phyloP scores from a whole-genome alignment of 768 basidiomycete species.

The Psilocybe tampanensis region DNA sequence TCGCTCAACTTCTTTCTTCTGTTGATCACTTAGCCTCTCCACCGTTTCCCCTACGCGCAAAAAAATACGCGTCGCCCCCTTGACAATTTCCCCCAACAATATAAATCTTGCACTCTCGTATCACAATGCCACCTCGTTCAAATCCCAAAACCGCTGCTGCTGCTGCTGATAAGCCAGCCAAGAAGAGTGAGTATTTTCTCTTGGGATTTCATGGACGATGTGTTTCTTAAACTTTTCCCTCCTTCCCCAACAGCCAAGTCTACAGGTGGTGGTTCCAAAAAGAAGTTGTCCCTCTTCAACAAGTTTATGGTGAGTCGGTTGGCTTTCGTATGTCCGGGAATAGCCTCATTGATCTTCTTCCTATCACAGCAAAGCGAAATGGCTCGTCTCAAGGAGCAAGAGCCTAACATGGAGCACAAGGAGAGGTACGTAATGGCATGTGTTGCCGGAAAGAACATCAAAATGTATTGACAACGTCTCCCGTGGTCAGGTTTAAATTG shows the following conservation, averaged over 20 bases:
- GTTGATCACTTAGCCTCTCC: constrained; percentile 1
- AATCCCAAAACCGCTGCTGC: constrained; percentile 41
- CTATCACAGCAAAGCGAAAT: constrained; percentile 68
- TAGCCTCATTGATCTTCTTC: constrained; percentile 3
- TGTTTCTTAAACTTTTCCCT: constrained; percentile 14
- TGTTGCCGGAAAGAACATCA: constrained; percentile 8
- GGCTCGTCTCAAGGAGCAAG: constrained; percentile 74
- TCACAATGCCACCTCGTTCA: constrained; percentile 46
- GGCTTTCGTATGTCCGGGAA: not conserved
- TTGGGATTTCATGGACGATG: constrained; percentile 10
- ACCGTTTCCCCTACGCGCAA: constrained; percentile 18
- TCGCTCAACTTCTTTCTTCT: constrained; percentile 14
- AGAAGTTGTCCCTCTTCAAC: constrained; percentile 74
- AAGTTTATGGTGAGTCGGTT: constrained; percentile 58
- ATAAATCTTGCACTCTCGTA: constrained; percentile 4
- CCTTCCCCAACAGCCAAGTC: constrained; percentile 47
- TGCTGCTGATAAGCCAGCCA: constrained; percentile 48
- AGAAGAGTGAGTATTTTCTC: constrained; percentile 50
- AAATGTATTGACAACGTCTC: constrained; percentile 11
- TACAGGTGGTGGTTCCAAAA: constrained; percentile 51
- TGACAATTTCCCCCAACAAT: constrained; percentile 9
- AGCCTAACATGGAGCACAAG: constrained; percentile 72
- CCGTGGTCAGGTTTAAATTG: constrained; percentile 60
- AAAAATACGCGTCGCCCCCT: constrained; percentile 25
- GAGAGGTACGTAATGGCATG: constrained; percentile 56